These are phyloP conservation scores for Geosmithia flava DNA, from an alignment of 2,329 filamentous ascomycete species.

Conservation along the genomic window DNA sequence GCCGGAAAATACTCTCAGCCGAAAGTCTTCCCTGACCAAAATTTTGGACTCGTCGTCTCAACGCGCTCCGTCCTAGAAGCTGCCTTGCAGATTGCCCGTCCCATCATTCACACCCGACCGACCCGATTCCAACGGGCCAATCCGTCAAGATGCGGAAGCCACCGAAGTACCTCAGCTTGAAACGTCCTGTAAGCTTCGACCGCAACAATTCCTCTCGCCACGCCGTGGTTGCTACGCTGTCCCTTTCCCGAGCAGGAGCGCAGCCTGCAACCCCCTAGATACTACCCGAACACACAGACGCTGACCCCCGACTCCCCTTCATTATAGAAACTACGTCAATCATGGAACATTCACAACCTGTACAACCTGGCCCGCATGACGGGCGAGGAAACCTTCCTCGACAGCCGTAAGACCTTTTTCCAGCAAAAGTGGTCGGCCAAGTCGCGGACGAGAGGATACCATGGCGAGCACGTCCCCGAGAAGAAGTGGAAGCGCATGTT, in stretches of 20 bases:
- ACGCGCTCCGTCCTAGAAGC: not conserved
- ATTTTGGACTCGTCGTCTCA: not conserved
- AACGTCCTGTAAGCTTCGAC: slow-evolving; percentile 42
- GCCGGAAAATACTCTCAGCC: not conserved
- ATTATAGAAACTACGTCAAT: slow-evolving; percentile 75
- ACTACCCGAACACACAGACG: not conserved
- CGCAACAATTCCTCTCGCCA: not conserved
- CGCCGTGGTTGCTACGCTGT: not conserved
- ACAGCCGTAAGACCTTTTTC: slow-evolving; percentile 60
- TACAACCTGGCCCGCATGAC: slow-evolving; percentile 58
- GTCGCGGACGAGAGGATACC: slow-evolving; percentile 70
- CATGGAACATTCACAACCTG: slow-evolving; percentile 96
- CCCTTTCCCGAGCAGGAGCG: not conserved
- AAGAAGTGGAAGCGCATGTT: slow-evolving; percentile 94
- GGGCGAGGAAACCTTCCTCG: slow-evolving; percentile 16
- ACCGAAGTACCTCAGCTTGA: slow-evolving; percentile 52
- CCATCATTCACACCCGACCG: not conserved
- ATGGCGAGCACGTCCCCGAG: slow-evolving; percentile 90
- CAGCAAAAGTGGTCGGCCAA: slow-evolving; percentile 98
- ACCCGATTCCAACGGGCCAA: not conserved
- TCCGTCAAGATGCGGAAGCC: slow-evolving; percentile 39
- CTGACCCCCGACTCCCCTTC: not conserved
- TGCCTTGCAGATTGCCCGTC: not conserved
- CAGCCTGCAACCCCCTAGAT: not conserved
- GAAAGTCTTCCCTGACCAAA: not conserved